A percentile compares a stretch with the other conserved stretches of the same genome.
phyloP scores from a whole-genome alignment of 352 stramenopile species.

The Globisporangium cederbergense region DNA sequence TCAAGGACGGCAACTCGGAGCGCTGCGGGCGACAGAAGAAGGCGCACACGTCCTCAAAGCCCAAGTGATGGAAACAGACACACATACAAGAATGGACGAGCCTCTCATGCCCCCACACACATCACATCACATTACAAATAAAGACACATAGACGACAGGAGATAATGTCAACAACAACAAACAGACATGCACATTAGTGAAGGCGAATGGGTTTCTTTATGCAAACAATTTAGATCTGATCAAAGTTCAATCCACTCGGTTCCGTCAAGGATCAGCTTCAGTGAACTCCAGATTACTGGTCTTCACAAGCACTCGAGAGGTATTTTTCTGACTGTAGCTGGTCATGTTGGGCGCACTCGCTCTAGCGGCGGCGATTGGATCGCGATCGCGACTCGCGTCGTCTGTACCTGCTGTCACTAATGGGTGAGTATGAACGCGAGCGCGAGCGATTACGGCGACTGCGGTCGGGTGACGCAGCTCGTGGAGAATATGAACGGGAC shows the following conservation, averaged over 20 bases:
- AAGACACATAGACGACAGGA: conserved; percentile 12
- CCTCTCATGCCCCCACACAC: background rate
- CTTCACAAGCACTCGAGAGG: too few species aligned
- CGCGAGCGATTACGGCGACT: background rate
- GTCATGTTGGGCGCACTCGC: background rate
- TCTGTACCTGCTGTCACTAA: background rate
- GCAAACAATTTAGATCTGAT: conserved; percentile 1
- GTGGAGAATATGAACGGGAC: background rate
- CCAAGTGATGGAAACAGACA: conserved; percentile 2
- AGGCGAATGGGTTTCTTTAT: conserved; percentile 1
- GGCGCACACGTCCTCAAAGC: conserved; percentile 66
- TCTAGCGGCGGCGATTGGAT: conserved; percentile 1
- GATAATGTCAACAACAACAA: background rate
- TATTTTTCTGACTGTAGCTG: background rate
- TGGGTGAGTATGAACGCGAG: conserved; percentile 7
- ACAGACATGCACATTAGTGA: background rate
- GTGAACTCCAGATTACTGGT: background rate
- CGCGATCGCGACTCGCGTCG: conserved; percentile 3
- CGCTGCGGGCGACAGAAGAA: conserved; percentile 77
- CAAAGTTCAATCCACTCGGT: background rate
- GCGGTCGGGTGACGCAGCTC: background rate
- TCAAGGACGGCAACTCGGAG: conserved; percentile 68
- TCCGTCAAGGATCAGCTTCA: background rate
- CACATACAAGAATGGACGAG: too few species aligned
- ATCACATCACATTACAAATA: background rate